These are phyloP conservation scores for Aspergillus latus DNA, from an alignment of 2,329 filamentous ascomycete species.

Conservation along the genomic window DNA sequence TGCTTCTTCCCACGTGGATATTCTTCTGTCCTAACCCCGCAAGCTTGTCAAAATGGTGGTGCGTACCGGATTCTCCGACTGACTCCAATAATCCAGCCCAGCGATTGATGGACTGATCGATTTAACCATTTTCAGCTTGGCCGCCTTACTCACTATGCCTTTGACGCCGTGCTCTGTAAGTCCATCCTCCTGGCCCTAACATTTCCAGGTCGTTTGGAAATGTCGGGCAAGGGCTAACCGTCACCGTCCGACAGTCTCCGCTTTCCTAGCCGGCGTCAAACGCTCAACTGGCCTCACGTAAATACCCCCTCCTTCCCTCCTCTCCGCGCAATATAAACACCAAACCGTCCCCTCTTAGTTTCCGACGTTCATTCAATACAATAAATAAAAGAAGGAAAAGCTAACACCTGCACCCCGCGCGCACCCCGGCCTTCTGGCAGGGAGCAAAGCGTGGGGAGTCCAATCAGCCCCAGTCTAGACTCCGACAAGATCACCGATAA, in stretches of 20 bases:
- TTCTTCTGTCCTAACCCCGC: neutral
- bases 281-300: slow-evolving; percentile 97
- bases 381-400: neutral
- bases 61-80: neutral
- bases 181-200: slow-evolving; percentile 22
- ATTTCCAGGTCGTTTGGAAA: no score
- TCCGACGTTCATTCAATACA: no score
- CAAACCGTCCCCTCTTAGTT: no score
- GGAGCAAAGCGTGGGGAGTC: slow-evolving; percentile 27
- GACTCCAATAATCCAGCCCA: neutral
- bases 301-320: slow-evolving; percentile 47
- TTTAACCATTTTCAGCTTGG: slow-evolving; percentile 65
- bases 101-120: neutral
- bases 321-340: neutral
- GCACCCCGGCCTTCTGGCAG: slow-evolving; percentile 14
- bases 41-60: slow-evolving; percentile 9
- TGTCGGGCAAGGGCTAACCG: neutral
- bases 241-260: slow-evolving; percentile 65
- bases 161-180: slow-evolving; percentile 90
- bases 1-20: slow-evolving; percentile 7
- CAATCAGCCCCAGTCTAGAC: slow-evolving; percentile 69
- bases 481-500: slow-evolving; percentile 81
- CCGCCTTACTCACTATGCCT: slow-evolving; percentile 88
- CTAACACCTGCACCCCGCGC: slow-evolving; percentile 34
- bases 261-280: slow-evolving; percentile 94